Evolutionary conservation across 2,329 filamentous ascomycete genomes (phyloP), one percentile per base, ranked within the genome.

Genomic region (Arthrinium phaeospermum): DNA sequence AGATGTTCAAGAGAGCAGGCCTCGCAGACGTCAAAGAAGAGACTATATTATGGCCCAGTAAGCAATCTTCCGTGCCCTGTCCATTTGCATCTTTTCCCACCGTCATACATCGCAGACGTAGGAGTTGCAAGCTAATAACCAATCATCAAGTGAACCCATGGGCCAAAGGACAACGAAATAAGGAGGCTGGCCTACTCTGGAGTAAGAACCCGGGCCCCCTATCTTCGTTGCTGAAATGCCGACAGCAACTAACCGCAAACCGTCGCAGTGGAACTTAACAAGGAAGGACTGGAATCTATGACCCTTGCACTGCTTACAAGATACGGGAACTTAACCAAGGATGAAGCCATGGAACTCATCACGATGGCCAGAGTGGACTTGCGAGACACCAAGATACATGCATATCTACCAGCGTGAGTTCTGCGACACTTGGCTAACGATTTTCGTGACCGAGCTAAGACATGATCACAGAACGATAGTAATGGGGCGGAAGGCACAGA

Each of bases 21-120:
- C 67, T 74, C 13, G 69, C 46, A 44, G 71, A 74, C 16, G 67
- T 74, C 24, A 67, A 53, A 37, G 73, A 74, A 49, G 67, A 68
- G 24, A 37, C 57, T 24, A 71, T 74, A 6, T 27, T 72, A 12
- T 74, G 73, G 73, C 73, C 73, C 16, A 53, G 57, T 64, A 64
- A 64, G 57, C 3, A n/a, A 61, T 57, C 1, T 22, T 5, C 27
- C 16, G 30, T 30, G 51, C 4, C 22, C 4, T 37, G 30, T 37
- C 30, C 53, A 22, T n/a, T 19, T 61, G 53, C 53, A 61, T 6
- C 7, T 16, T 47, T 22, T 37, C 19, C 2, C 22, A 19, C 34
- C 22, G 24, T 37, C 57, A 10, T 41, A 13, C 19, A 19, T 41
- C 22, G 4, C 13, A 41, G 4, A 24, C 4, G 12, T 22, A 41